Conservation (phyloP, 2,329 filamentous ascomycete genomes). For the Pseudofabraea citricarpa region DNA sequence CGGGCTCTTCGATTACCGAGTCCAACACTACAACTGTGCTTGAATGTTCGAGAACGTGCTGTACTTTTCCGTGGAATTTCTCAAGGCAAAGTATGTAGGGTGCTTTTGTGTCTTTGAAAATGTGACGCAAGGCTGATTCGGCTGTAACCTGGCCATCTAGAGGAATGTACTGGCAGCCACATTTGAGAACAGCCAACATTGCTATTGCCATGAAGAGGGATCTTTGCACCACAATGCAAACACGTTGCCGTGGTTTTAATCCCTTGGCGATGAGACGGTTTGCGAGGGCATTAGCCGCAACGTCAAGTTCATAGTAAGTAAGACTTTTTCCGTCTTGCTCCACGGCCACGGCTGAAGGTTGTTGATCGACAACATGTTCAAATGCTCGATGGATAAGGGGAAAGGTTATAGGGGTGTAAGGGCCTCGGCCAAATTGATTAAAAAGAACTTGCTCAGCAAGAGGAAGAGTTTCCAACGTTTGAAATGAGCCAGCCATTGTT, state of each 20-base stretch:
- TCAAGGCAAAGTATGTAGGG: constrained; percentile 42
- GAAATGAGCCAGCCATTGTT: constrained; percentile 7
- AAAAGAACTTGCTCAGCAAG: constrained; percentile 20
- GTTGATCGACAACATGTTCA: constrained; percentile 27
- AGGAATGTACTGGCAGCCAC: constrained; percentile 55
- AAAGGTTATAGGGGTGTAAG: constrained; percentile 28
- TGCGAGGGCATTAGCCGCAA: constrained; percentile 37
- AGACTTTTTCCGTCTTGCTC: constrained; percentile 32
- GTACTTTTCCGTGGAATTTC: constrained; percentile 26
- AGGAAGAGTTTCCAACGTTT: constrained; percentile 21
- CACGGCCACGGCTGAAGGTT: constrained; percentile 35
- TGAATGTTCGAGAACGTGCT: constrained; percentile 10
- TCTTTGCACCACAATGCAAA: constrained; percentile 51
- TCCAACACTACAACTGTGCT: constrained; percentile 12
- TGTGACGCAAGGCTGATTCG: constrained; percentile 42
- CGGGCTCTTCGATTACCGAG: not conserved
- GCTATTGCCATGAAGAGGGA: constrained; percentile 53
- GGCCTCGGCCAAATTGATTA: constrained; percentile 24
- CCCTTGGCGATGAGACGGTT: constrained; percentile 33
- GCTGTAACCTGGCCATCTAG: constrained; percentile 51
- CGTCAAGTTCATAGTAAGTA: constrained; percentile 41
- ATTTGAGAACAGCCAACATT: constrained; percentile 50
- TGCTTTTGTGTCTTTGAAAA: constrained; percentile 41
- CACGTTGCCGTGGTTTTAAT: constrained; percentile 38
- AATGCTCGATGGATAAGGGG: constrained; percentile 27